A percentile compares a stretch with the other conserved stretches of the same genome.
Conservation (phyloP, 768 basidiomycete genomes). For the Pisolithus albus region DNA sequence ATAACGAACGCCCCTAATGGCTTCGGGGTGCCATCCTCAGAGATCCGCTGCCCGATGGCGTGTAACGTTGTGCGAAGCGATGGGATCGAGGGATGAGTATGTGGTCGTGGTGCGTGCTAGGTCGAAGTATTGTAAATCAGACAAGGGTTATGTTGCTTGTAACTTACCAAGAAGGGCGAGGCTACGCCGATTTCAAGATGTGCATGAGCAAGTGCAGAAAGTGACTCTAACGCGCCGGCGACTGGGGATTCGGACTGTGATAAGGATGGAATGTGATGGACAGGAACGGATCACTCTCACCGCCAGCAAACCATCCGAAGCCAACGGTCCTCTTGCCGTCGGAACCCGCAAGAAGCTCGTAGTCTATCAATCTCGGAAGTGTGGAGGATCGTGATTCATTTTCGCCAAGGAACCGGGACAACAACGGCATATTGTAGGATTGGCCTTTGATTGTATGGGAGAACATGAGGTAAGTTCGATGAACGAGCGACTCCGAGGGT, state of each 20-base stretch:
- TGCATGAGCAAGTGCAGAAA: constrained; percentile 70
- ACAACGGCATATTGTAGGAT: constrained; percentile 73
- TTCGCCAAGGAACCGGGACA: constrained; percentile 53
- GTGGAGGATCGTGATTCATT: constrained; percentile 6
- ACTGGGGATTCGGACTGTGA: constrained; percentile 35
- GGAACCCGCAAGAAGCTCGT: constrained; percentile 65
- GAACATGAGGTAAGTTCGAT: constrained; percentile 83
- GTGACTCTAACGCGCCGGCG: constrained; percentile 77
- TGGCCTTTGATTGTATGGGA: constrained; percentile 89
- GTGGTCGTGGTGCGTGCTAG: constrained; percentile 71
- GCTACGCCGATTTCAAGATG: constrained; percentile 74
- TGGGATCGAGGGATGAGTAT: constrained; percentile 56
- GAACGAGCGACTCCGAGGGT: constrained; percentile 14
- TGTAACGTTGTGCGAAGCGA: constrained; percentile 48
- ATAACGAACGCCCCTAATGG: constrained; percentile 71
- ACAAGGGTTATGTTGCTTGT: not conserved
- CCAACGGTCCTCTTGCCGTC: constrained; percentile 74
- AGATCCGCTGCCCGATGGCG: constrained; percentile 51
- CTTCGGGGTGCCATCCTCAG: constrained; percentile 50
- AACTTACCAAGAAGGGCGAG: constrained; percentile 72
- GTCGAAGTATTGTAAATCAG: not conserved
- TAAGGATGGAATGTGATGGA: not conserved
- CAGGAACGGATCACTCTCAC: constrained; percentile 32
- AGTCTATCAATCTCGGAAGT: constrained; percentile 66
- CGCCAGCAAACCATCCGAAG: constrained; percentile 91